Evolutionary conservation across 257 asterid species (phyloP).

Genomic region (Schizonepeta tenuifolia): DNA sequence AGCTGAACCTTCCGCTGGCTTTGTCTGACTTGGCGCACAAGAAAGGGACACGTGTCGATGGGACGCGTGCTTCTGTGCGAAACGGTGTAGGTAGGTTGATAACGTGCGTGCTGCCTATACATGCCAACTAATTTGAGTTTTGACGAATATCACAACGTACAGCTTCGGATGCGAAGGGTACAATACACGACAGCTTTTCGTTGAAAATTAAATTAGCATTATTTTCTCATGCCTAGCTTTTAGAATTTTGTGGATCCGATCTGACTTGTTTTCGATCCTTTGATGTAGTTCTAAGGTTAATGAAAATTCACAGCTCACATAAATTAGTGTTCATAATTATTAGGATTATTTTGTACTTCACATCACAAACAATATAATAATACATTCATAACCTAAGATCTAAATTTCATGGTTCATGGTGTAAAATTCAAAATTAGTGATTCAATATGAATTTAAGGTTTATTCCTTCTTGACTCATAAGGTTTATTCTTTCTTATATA

Average conservation of each 20-base stretch:
- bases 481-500: too few relatives aligned
- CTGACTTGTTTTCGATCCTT: neutral
- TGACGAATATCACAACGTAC: conserved; percentile 12
- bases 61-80: conserved; percentile 8
- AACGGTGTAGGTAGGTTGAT: neutral
- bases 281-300: neutral
- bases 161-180: conserved; percentile 25
- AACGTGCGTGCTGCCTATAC: conserved; percentile 23
- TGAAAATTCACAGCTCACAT: neutral
- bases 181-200: neutral
- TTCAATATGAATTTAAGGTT: too few relatives aligned
- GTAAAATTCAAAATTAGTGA: neutral
- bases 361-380: too few relatives aligned
- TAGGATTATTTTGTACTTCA: too few relatives aligned
- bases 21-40: conserved; percentile 36
- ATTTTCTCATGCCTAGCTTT: neutral
- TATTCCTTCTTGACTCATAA: too few relatives aligned
- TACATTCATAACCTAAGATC: neutral
- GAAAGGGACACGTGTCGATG: conserved; percentile 43
- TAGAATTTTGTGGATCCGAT: neutral
- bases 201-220: neutral
- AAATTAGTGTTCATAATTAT: too few relatives aligned
- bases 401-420: neutral
- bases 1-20: conserved; percentile 31
- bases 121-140: conserved; percentile 5